These are phyloP conservation scores for Rhizophora mangle DNA, from an alignment of 345 rosid genomes.

Conservation along the genomic window DNA sequence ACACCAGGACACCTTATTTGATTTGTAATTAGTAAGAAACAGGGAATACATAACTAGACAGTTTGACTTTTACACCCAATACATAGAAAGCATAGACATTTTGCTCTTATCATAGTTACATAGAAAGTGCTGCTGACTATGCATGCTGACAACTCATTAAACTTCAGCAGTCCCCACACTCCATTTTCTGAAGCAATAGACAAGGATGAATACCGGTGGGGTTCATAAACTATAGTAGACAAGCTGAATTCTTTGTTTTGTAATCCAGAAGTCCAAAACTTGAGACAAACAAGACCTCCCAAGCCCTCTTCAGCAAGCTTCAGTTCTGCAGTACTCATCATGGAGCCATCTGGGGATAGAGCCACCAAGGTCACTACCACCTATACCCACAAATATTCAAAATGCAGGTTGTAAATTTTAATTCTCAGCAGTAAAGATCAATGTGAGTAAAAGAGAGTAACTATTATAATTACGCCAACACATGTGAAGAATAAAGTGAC, in stretches of 20 bases:
- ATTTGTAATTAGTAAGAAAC: background rate
- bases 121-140: background rate
- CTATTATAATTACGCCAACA: background rate
- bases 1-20: background rate
- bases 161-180: background rate
- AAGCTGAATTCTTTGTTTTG: conserved; percentile 59
- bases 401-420: conserved; percentile 6
- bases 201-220: conserved; percentile 62
- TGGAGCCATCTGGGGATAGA: conserved; percentile 73
- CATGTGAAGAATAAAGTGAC: background rate
- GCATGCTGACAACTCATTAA: background rate
- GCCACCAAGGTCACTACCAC: conserved; percentile 71
- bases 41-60: background rate
- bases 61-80: background rate
- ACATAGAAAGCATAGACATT: background rate
- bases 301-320: conserved; percentile 86
- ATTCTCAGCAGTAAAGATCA: background rate
- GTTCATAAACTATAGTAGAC: conserved; percentile 86
- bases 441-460: background rate
- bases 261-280: conserved; percentile 67
- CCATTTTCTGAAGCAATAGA: background rate
- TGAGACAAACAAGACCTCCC: conserved; percentile 82
- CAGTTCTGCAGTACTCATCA: conserved; percentile 80
- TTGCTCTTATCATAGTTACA: background rate
- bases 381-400: conserved; percentile 35